Conservation (phyloP, 257 asterid genomes). For the Misopates orontium region DNA sequence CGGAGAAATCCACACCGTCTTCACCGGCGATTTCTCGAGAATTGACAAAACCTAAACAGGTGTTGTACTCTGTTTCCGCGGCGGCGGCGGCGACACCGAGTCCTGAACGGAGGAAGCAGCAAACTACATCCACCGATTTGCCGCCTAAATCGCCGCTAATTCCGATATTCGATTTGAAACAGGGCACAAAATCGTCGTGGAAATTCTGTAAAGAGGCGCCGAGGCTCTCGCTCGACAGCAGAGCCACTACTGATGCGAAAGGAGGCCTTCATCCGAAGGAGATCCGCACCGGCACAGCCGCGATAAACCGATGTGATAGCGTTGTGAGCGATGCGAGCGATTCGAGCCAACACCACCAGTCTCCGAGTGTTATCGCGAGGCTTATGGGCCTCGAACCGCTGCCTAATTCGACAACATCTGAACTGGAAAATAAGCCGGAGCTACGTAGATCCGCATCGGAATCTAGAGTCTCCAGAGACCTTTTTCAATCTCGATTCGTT, state of each 20-base stretch:
- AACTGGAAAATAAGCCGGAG: constrained; percentile 53
- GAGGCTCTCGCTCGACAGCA: constrained; percentile 87
- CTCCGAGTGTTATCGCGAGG: constrained; percentile 83
- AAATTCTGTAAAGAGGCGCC: constrained; percentile 79
- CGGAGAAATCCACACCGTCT: constrained; percentile 47
- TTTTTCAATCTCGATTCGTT: constrained; percentile 55
- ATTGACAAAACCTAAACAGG: constrained; percentile 31
- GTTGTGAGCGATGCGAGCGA: constrained; percentile 39
- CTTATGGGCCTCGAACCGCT: constrained; percentile 89
- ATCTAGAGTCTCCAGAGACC: constrained; percentile 76
- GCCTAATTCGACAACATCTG: constrained; percentile 47
- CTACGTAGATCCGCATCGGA: constrained; percentile 93
- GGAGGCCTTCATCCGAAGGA: constrained; percentile 84
- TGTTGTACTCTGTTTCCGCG: too few relatives aligned
- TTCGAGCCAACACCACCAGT: constrained; percentile 49
- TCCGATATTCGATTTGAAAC: constrained; percentile 51
- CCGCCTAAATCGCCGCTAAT: constrained; percentile 63
- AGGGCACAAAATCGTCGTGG: constrained; percentile 72
- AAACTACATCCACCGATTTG: too few relatives aligned
- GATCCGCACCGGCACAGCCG: constrained; percentile 53
- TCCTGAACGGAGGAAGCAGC: constrained; percentile 41
- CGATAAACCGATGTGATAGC: constrained; percentile 37
- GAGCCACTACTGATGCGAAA: constrained; percentile 86
- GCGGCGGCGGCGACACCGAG: constrained; percentile 25
- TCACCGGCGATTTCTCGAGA: constrained; percentile 52